Base-by-base conservation (phyloP, 257 asterid genomes). In the Scutellaria barbata region DNA sequence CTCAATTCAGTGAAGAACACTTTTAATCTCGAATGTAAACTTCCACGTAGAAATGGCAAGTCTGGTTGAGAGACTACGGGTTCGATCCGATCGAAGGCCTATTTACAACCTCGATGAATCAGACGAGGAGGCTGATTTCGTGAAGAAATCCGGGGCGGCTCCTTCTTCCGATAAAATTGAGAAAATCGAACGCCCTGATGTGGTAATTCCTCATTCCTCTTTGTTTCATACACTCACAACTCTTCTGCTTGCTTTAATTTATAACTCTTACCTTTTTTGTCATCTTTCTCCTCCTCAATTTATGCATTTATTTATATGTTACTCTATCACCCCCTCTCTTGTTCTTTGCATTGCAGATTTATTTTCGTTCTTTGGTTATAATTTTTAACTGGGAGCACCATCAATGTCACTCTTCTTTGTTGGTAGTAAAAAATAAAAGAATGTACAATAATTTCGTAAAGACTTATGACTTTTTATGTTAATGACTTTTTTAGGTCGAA, bases 61-160 rank as follows among this genome's bases (percentile, higher is more conserved):
- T 61, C 79, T 84, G 72, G 89, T 74, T 52, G 89, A 84, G 85
- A 74, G 89, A 74, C 78, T 84, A 13, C 83, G 89, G 65, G 89
- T 70, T 55, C 92, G 98, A 57, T 85, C 97, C 30, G 98, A 94
- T 71, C 89, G 92, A 47, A 81, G 80, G 78, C 98, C 98, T 13
- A 30, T 87, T 66, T 94, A 94, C 82, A 89, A 80, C 73, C 53
- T 94, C 30, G 97, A 94, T 22, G 98, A 94, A 10, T 94, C 98
- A n/a, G 97, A 94, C 22, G 97, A 94, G 1, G 98, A 94, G 68
- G 65, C 75, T 80, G 85, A 80, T 69, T 56, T 80, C 9, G 69
- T 68, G 3, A 77, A 72, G 74, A 77, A 80, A 72, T 48, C 77
- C 14, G 76, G 78, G 53, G n/a, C 72, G 50, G 78, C 68, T 25